A percentile compares a stretch with the other conserved stretches of the same genome.
Conservation (phyloP, 805 yeast genomes). For the Pichia sporocuriosa region DNA sequence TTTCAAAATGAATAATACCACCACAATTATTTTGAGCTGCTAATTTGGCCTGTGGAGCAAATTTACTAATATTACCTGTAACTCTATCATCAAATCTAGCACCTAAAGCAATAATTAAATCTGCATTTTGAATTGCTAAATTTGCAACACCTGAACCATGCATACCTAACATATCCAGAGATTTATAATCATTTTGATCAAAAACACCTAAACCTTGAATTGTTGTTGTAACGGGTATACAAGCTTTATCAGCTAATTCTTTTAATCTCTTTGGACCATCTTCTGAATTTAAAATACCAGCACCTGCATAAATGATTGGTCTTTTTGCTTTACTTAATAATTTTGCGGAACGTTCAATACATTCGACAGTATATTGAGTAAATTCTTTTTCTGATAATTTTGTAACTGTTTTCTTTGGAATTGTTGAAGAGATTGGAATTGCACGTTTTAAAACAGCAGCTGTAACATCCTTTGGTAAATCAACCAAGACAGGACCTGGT, state of each 20-base stretch:
- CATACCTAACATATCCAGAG: slow-evolving; percentile 97
- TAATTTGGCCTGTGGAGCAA: slow-evolving; percentile 87
- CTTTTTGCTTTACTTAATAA: slow-evolving; percentile 76
- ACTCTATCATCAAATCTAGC: slow-evolving; percentile 99
- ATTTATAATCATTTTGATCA: slow-evolving; percentile 85
- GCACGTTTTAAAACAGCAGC: slow-evolving; percentile 82
- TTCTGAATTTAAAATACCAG: slow-evolving; percentile 73
- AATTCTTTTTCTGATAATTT: slow-evolving; percentile 65
- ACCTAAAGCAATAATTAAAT: slow-evolving; percentile 87
- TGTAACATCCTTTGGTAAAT: slow-evolving; percentile 96
- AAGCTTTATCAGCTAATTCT: slow-evolving; percentile 83
- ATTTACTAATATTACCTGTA: slow-evolving; percentile 75
- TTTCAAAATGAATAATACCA: slow-evolving; percentile 95
- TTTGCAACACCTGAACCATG: slow-evolving; percentile 96
- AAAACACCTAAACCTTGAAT: slow-evolving; percentile 91
- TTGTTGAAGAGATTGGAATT: slow-evolving; percentile 72
- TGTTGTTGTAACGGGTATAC: slow-evolving; percentile 94
- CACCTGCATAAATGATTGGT: slow-evolving; percentile 89
- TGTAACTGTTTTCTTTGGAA: slow-evolving; percentile 67
- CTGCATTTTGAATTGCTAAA: slow-evolving; percentile 89
- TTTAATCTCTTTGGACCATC: slow-evolving; percentile 75
- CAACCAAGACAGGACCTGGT: slow-evolving; percentile 98
- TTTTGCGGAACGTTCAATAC: slow-evolving; percentile 69
- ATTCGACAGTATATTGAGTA: slow-evolving; percentile 66
- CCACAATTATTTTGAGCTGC: slow-evolving; percentile 89